Evolutionary conservation across 129 eudicot species (phyloP), one percentile per base, ranked within the genome.

Genomic region (sunflower (Helianthus annuus)): DNA sequence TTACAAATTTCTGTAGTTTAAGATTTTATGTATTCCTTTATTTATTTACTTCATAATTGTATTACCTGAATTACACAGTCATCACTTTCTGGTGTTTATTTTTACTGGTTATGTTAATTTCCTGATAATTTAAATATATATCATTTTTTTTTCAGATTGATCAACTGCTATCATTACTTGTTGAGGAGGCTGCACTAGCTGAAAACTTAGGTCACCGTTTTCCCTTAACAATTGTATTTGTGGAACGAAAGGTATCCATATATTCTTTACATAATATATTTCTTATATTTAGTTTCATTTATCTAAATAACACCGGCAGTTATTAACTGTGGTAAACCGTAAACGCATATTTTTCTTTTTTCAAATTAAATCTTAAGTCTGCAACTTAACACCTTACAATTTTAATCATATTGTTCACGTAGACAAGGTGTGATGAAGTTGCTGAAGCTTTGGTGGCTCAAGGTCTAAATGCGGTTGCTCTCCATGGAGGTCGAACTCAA

Each of bases 371-470:
- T 57, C 45, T 57, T 12, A 71, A 24, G 4, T 70, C 42, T 71
- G 64, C 51, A 64, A 38, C 70, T 73, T 65, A 12, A 53, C 44
- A 45, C 56, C 63, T 63, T 34, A 53, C 38, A 12, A 48, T 54
- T 42, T 15, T 0, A 57, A 56, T 78, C 17, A 69, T 15, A 49
- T 27, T 12, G 8, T 75, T 36, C 29, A 55, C 76, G 83, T 76
- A 90, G 91, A 90, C 91, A 85, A 85, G 89, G 81, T 90, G 96
- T 14, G 92, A 90, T 85, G 96, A 90, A 85, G 93, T 90, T 71
- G 96, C 94, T 57, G 91, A 87, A 74, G 96, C 96, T 71, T 80
- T 90, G 81, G 84, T 81, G 24, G 88, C 85, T 29, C 85, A 87
- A 76, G 96, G 94, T 71, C 66, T 90, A 71, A 77, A 83, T 57